Evolutionary conservation across 768 basidiomycete genomes (phyloP), one percentile per base, ranked within the genome.

Genomic region (Leucosporidium creatinivorum): DNA sequence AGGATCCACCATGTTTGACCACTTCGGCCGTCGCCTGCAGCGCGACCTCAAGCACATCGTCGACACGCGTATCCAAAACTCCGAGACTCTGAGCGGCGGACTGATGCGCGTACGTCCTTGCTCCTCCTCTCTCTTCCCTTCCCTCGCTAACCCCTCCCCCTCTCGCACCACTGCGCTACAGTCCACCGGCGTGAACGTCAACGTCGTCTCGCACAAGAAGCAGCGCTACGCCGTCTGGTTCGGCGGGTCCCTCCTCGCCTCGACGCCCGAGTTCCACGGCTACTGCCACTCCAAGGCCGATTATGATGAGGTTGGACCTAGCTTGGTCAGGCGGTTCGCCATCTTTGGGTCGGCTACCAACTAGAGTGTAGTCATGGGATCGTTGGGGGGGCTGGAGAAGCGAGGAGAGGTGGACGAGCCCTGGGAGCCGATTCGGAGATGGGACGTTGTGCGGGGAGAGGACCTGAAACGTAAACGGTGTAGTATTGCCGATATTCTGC

Each of bases 171-270:
- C 19, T n/a, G n/a, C n/a, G n/a, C 31, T 25, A 28, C 68, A 96
- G 91, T 97, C 93, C 12, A 90, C 91, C 30, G 94, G 96, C 30
- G 90, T 98, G 26, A 94, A 97, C 61, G 93, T 98, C 69, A 93
- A 99, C 69, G 94, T 99, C 75, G 96, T 98, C 76, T 89, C 89
- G 13, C 96, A 99, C 84, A 97, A 97, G 81, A 87, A 91, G 66
- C 94, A 98, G 81, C 84, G 93, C 83, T 93, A 79, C 75, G 96
- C 96, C 25, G 96, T 98, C 36, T 99, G 96, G 96, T 98, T 89
- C 75, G 96, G 96, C 75, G 96, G 96, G 31, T 93, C 90, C 10
- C 83, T 98, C 47, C 83, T 98, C 69, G 96, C 93, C 8, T 93
- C 91, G 61, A 83, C 94, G 77, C 25, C 90, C 89, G 26, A 91